A percentile compares a stretch with the other conserved stretches of the same genome.
These are phyloP conservation scores for Musa beccarii DNA, from an alignment of 176 grass and related monocot genomes.

Conservation along the genomic window DNA sequence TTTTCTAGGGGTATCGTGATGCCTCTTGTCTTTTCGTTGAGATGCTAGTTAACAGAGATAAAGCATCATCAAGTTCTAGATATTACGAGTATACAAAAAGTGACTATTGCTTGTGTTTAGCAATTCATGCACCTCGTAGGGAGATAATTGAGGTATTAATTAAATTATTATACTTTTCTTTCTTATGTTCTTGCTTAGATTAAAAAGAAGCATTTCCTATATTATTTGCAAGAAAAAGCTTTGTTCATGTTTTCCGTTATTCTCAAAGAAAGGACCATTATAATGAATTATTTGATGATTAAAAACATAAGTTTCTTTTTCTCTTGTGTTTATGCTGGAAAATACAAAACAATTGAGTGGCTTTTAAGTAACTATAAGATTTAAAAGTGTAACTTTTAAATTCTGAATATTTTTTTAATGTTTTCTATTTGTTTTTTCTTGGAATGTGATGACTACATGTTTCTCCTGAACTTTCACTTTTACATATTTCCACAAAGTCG, in stretches of 20 bases:
- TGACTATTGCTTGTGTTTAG: slow-evolving; percentile 89
- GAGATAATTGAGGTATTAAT: slow-evolving; percentile 83
- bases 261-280: neutral
- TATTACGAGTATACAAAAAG: slow-evolving; percentile 52
- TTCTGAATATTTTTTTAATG: too few relatives aligned
- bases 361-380: too few relatives aligned
- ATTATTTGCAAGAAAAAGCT: neutral
- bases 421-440: too few relatives aligned
- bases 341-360: too few relatives aligned
- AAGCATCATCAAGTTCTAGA: slow-evolving; percentile 40
- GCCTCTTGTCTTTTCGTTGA: slow-evolving; percentile 94
- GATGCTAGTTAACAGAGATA: slow-evolving; percentile 65
- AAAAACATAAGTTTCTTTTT: too few relatives aligned
- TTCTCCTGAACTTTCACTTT: too few relatives aligned
- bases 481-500: too few relatives aligned
- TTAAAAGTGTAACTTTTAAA: too few relatives aligned
- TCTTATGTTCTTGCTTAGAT: neutral
- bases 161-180: neutral
- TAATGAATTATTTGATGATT: too few relatives aligned
- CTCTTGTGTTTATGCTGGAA: too few relatives aligned
- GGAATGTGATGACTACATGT: too few relatives aligned
- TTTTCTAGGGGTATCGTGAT: slow-evolving; percentile 76
- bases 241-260: neutral
- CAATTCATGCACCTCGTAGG: slow-evolving; percentile 91
- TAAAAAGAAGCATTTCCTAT: neutral